Percentiles rank a stretch among this genome's conserved stretches.
These are phyloP conservation scores for Aeminium ludgeri DNA, from an alignment of 495 filamentous ascomycete genomes.

Conservation along the genomic window DNA sequence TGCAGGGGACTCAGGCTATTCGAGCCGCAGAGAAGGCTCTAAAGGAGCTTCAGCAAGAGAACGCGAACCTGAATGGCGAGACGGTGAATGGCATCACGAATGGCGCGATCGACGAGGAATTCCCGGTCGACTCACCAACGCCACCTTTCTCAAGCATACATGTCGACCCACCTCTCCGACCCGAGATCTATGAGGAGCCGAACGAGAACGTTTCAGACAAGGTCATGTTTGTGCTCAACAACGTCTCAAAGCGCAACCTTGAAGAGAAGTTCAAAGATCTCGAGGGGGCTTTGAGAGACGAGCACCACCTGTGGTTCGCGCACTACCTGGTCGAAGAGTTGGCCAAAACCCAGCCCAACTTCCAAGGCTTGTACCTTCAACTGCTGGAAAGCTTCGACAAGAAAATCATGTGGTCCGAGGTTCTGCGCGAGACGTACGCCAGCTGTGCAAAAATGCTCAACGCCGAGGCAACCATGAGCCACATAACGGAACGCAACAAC, in stretches of 20 bases:
- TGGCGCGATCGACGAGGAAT: conserved; percentile 44
- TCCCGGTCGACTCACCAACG: conserved; percentile 36
- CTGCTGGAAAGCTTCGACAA: conserved; percentile 70
- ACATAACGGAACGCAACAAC: conserved; percentile 62
- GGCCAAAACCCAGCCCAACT: conserved; percentile 91
- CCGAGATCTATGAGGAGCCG: conserved; percentile 56
- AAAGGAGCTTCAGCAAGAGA: conserved; percentile 32
- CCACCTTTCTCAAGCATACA: conserved; percentile 53
- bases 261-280: conserved; percentile 66
- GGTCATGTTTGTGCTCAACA: conserved; percentile 91
- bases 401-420: conserved; percentile 64
- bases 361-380: conserved; percentile 79
- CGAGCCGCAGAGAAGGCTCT: conserved; percentile 66
- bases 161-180: conserved; percentile 45
- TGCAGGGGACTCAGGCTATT: conserved; percentile 69
- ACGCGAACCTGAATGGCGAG: conserved; percentile 30
- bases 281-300: conserved; percentile 54
- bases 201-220: conserved; percentile 74
- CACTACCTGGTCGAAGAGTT: conserved; percentile 89
- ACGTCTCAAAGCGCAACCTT: conserved; percentile 77
- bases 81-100: conserved; percentile 30
- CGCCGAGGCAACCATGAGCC: conserved; percentile 65
- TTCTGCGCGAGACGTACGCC: conserved; percentile 82
- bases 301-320: conserved; percentile 91
- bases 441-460: conserved; percentile 75